Base-by-base conservation (phyloP, 139 green algal species). In the Coccomyxa sp. region DNA sequence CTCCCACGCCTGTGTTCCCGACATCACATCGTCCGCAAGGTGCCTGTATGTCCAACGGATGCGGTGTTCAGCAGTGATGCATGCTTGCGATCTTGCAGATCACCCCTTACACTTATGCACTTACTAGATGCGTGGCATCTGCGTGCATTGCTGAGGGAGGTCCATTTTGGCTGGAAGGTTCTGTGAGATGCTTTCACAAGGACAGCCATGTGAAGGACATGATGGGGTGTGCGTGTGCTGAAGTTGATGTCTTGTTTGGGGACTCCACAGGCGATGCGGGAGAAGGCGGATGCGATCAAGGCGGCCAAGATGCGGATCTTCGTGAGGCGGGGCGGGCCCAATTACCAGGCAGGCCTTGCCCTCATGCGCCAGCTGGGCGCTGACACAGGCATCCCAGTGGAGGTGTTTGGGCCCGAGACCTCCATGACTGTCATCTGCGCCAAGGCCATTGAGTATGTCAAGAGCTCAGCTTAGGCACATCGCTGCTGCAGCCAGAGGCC, bases 361-460 rank as follows among this genome's bases (percentile, higher is more conserved):
- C 87, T 91, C 25, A 97, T 98, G 95, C 84, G 91, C 0, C 58
- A 30, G 13, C 85, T 98, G 57, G 95, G 94, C 0, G 51, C 45
- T 0, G 92, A 98, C 84, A 87, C 96, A 4, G 92, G 87, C 13
- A 28, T 98, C 23, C 85, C 86, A 27, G 91, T 98, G 9, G 84
- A 96, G 83, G 93, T 97, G 84, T 93, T 95, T 82, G 95, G 95
- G 10, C 95, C 95, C 0, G 96, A 98, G 77, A 88, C 88, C 25
- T 93, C 83, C 83, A 98, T 98, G 95, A 98, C 95, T 13, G 90
- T 91, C 82, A 98, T 98, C 80, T 98, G 95, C 87, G 85, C 89
- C 58, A 79, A 91, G 58, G 95, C 94, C 7, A 95, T 97, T 59
- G 87, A 96, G 32, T 96, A 93, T 74, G 84, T 98, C 21, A 71